phyloP scores from a whole-genome alignment of 2,329 filamentous ascomycete species.

The Ophiostoma sp. region DNA sequence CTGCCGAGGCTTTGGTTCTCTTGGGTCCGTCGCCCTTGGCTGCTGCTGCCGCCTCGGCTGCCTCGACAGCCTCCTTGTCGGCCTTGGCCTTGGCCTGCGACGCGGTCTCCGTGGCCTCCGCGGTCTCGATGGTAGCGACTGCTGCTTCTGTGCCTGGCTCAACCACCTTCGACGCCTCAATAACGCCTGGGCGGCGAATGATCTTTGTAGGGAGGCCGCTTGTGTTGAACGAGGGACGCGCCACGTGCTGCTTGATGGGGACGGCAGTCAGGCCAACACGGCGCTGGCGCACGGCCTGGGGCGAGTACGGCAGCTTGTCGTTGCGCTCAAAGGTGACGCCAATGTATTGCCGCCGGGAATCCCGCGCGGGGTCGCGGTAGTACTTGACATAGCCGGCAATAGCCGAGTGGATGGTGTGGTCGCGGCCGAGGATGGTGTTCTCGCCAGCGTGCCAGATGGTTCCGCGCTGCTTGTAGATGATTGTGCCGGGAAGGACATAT shows the following conservation, averaged over 20 bases:
- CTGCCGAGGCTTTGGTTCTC: constrained; percentile 20
- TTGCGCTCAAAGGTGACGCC: constrained; percentile 82
- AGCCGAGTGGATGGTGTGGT: constrained; percentile 90
- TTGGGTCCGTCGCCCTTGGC: background rate
- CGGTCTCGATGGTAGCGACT: constrained; percentile 9
- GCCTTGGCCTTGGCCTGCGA: constrained; percentile 7
- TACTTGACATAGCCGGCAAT: constrained; percentile 90
- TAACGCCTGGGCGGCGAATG: constrained; percentile 31
- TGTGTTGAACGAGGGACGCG: constrained; percentile 34
- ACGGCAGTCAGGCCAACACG: constrained; percentile 66
- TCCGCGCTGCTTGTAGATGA: constrained; percentile 94
- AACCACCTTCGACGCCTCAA: constrained; percentile 18
- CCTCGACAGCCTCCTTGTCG: constrained; percentile 16
- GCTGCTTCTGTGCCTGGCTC: background rate
- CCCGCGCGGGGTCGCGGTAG: constrained; percentile 78
- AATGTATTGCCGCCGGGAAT: constrained; percentile 89
- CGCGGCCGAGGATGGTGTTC: constrained; percentile 89
- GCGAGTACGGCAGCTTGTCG: constrained; percentile 71
- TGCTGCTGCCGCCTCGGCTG: background rate
- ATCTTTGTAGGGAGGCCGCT: constrained; percentile 36
- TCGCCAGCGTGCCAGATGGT: constrained; percentile 93
- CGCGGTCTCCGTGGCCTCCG: constrained; percentile 14
- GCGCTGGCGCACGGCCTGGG: constrained; percentile 67
- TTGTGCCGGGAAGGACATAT: constrained; percentile 92
- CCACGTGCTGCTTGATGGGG: constrained; percentile 36